Base-by-base conservation (phyloP, 306 rosid species). In the Lathyrus tuberosus region DNA sequence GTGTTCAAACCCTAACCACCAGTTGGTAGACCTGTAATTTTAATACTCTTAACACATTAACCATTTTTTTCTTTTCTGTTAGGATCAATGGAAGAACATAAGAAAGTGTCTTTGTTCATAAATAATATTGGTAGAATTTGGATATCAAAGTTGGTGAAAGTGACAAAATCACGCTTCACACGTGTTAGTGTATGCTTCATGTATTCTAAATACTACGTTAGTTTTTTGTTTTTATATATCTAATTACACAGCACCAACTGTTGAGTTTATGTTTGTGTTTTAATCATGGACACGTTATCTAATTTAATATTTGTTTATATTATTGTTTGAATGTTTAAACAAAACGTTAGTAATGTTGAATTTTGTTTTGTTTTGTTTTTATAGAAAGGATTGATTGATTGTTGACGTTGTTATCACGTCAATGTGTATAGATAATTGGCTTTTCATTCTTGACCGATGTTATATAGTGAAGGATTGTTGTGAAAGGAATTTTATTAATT, bases 11-110 rank as follows among this genome's bases (percentile, higher is more conserved):
- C 82, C 79, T 80, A 88, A 88, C 98, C 43, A 90, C 98, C 93
- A 88, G 93, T 90, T 77, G 98, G 95, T 93, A 71, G 83, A 90
- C 85, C 91, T 80, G 77, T 77, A 90, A 82, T 31, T 10, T 31
- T n/a, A 30, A 14, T 82, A 18, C 78, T 57, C 86, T 85, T 80
- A 83, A 87, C 63, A 76, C 84, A 85, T 62, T 61, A 76, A 76
- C 82, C 81, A 49, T 62, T 46, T 48, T 33, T 48, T 30, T 16
- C 24, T 26, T 69, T 51, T 63, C 56, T 53, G 56, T 40, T 73
- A 73, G 31, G 61, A 53, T 53, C 12, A 16, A 49, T 61, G 49
- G 15, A 30, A 8, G 24, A 62, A 33, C 67, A 43, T 28, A 20
- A 20, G 22, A 20, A 20, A 20, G 22, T 20, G 22, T 20, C 22